phyloP scores from a whole-genome alignment of 306 rosid species.

The Sphenostylis stenocarpa region DNA sequence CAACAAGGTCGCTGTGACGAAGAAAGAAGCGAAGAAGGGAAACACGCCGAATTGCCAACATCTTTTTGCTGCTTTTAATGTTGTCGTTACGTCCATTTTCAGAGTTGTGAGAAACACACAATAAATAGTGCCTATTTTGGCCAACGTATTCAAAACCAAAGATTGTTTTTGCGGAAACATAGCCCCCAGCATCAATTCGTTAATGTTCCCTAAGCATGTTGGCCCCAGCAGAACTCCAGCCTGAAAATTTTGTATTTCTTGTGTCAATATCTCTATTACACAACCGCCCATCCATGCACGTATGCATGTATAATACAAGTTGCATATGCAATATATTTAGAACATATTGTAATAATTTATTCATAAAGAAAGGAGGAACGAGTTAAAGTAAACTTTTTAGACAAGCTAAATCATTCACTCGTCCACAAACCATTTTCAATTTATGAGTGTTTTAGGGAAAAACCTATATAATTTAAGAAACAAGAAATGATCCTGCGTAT shows the following conservation, averaged over 20 bases:
- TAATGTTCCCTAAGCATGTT: slow-evolving; percentile 8
- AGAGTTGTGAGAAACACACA: slow-evolving; percentile 22
- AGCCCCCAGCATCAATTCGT: accelerated
- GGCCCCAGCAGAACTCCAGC: slow-evolving; percentile 46
- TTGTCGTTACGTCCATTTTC: slow-evolving; percentile 9
- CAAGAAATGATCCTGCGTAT: too few relatives aligned
- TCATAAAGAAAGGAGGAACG: too few relatives aligned
- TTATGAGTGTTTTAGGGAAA: too few relatives aligned
- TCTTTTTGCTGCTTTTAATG: slow-evolving; percentile 27
- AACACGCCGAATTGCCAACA: slow-evolving; percentile 35
- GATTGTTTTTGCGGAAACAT: slow-evolving; percentile 22
- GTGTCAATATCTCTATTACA: background rate
- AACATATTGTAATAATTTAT: too few relatives aligned
- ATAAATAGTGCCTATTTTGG: background rate
- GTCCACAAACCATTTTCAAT: too few relatives aligned
- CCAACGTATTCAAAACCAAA: background rate
- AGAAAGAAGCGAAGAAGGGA: background rate
- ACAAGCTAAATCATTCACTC: too few relatives aligned
- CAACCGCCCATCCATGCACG: too few relatives aligned
- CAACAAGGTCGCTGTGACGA: background rate
- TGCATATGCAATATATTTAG: too few relatives aligned
- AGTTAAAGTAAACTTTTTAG: too few relatives aligned
- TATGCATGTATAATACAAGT: too few relatives aligned
- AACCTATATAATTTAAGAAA: too few relatives aligned
- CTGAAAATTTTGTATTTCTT: background rate